Percentiles rank a stretch among this genome's conserved stretches.
These are phyloP conservation scores for Verbascum thapsus DNA, from an alignment of 257 asterid species.

Conservation along the genomic window DNA sequence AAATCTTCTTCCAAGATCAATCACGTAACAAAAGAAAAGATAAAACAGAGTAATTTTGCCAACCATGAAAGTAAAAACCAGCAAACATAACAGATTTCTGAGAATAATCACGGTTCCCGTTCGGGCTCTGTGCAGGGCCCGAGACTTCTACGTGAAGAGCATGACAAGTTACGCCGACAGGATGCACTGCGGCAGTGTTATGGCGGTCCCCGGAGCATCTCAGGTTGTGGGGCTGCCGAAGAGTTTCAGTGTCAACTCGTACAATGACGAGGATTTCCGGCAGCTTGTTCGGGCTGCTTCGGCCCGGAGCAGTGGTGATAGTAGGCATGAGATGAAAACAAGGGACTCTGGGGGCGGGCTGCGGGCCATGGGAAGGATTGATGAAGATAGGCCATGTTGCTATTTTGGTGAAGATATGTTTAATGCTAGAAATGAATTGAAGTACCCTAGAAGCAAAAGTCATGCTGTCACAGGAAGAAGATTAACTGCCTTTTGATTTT, in stretches of 20 bases:
- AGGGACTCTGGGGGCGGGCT: constrained; percentile 23
- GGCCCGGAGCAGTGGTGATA: constrained; percentile 32
- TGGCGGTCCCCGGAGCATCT: constrained; percentile 28
- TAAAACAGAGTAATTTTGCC: too few relatives aligned
- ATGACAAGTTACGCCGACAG: constrained; percentile 39
- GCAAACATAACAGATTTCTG: constrained; percentile 50
- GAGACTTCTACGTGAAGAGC: constrained; percentile 48
- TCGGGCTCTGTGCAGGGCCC: constrained; percentile 46
- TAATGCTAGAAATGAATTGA: constrained; percentile 30
- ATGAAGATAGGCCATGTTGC: constrained; percentile 64
- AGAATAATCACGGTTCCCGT: constrained; percentile 52
- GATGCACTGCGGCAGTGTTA: constrained; percentile 30
- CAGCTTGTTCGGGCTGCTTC: constrained; percentile 71
- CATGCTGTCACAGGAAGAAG: constrained; percentile 47
- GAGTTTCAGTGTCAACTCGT: constrained; percentile 58
- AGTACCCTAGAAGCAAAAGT: constrained; percentile 63
- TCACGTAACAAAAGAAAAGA: too few relatives aligned
- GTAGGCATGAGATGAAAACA: constrained; percentile 32
- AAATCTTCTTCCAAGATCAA: not conserved
- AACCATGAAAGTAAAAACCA: constrained; percentile 47
- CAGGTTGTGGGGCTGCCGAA: constrained; percentile 37
- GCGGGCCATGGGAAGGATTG: constrained; percentile 73
- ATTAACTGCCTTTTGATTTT: constrained; percentile 28
- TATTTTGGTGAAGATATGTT: constrained; percentile 42
- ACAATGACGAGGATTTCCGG: constrained; percentile 46